phyloP scores from a whole-genome alignment of 2,329 filamentous ascomycete genomes.

The Fusarium sp. region DNA sequence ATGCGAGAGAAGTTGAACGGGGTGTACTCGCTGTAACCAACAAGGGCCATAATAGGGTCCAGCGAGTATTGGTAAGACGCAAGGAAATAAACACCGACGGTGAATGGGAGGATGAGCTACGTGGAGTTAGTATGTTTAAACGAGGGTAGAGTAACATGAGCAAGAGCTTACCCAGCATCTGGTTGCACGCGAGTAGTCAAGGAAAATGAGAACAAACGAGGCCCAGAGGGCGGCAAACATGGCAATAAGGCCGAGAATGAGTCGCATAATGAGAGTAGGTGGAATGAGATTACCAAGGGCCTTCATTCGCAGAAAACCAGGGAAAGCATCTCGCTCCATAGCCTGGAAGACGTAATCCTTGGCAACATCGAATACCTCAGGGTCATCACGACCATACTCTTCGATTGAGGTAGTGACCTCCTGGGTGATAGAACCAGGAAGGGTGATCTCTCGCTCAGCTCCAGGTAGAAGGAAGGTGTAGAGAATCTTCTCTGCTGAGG shows the following conservation, averaged over 20 bases:
- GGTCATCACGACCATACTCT: constrained; percentile 91
- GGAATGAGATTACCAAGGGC: constrained; percentile 96
- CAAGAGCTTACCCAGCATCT: constrained; percentile 82
- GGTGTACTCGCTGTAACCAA: constrained; percentile 96
- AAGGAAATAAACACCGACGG: constrained; percentile 88
- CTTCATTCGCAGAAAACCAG: constrained; percentile 94
- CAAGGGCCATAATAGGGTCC: constrained; percentile 88
- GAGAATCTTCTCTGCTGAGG: constrained; percentile 97
- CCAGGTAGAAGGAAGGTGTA: constrained; percentile 96
- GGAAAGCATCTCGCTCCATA: constrained; percentile 99
- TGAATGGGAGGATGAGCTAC: constrained; percentile 86
- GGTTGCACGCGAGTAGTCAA: constrained; percentile 79
- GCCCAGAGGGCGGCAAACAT: constrained; percentile 97
- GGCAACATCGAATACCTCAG: constrained; percentile 95
- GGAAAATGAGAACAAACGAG: constrained; percentile 92
- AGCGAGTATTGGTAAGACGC: constrained; percentile 95
- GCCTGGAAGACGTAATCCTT: constrained; percentile 99
- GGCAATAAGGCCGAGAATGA: constrained; percentile 83
- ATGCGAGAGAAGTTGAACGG: constrained; percentile 92
- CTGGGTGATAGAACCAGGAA: constrained; percentile 87
- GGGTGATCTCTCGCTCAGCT: constrained; percentile 95
- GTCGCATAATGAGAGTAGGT: constrained; percentile 84
- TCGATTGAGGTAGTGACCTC: constrained; percentile 91
- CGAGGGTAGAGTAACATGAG: neutral
- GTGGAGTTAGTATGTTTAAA: constrained; percentile 22